Percentiles rank a stretch among this genome's conserved stretches.
Evolutionary conservation across 495 filamentous ascomycete genomes (phyloP).

Genomic region (Extremus antarcticus): DNA sequence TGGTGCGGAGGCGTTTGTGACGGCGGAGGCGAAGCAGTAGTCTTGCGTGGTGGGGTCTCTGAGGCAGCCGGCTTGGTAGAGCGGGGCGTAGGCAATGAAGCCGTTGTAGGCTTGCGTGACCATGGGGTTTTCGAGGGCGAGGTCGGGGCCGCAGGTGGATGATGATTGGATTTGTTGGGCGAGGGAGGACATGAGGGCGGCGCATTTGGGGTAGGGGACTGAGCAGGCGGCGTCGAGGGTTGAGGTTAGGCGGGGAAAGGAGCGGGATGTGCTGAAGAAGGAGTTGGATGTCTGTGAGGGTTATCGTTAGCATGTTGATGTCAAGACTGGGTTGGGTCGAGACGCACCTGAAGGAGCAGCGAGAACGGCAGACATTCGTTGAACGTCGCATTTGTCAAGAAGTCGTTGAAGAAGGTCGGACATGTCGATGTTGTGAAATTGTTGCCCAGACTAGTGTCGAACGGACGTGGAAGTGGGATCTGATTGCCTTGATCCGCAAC

Average conservation of each 20-base stretch:
- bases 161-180: constrained; percentile 46
- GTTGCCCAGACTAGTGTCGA: constrained; percentile 57
- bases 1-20: constrained; percentile 58
- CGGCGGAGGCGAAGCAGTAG: constrained; percentile 76
- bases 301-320: not conserved
- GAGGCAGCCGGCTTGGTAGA: constrained; percentile 73
- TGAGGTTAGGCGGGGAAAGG: constrained; percentile 52
- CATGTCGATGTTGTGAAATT: constrained; percentile 59
- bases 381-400: constrained; percentile 53
- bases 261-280: constrained; percentile 66
- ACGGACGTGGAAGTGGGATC: constrained; percentile 50
- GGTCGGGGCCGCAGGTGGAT: constrained; percentile 62
- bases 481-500: constrained; percentile 1
- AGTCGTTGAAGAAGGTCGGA: constrained; percentile 54
- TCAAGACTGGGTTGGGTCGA: no score
- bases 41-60: constrained; percentile 35
- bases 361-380: constrained; percentile 63
- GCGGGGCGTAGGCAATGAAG: constrained; percentile 57
- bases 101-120: constrained; percentile 65
- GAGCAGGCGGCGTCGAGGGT: constrained; percentile 63
- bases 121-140: constrained; percentile 48
- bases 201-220: constrained; percentile 49
- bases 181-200: constrained; percentile 44
- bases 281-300: constrained; percentile 47
- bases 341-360: constrained; percentile 52